Base-by-base conservation (phyloP, 352 stramenopile genomes). In the Phytophthora lateralis region DNA sequence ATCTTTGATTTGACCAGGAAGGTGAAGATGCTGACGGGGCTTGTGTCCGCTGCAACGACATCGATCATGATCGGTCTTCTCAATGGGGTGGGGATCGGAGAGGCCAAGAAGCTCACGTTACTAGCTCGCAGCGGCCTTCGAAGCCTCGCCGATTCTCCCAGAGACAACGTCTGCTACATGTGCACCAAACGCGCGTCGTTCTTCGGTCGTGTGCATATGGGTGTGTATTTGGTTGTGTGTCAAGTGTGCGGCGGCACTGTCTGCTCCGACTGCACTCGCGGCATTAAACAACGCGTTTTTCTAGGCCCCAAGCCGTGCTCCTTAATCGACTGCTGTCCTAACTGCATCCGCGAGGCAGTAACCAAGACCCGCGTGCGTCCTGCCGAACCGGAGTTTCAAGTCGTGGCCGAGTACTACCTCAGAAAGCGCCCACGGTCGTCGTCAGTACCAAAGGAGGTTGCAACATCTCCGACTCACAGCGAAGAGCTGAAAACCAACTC, bases 81-180 rank as follows among this genome's bases (percentile, higher is more conserved):
- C n/a, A 78, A 74, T 26, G 73, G 71, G 10, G 66, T 82, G 12
- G 61, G 63, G 6, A 76, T 70, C n/a, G 66, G 73, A 0, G 56
- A 77, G 43, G 71, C 76, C 51, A 85, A 85, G 64, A 85, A 82
- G 51, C 59, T 85, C 15, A 86, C 74, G 0, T 55, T 83, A 15
- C 15, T 86, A 27, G 58, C 60, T 15, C 58, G 63, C 27, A 55
- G 54, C 6, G 24, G 9, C 4, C 54, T 65, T 18, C 57, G 20
- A n/a, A 37, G 55, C n/a, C 52, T 55, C 15, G 52, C 38, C 3
- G 27, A 48, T 15, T 54, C 14, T 6, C 32, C 37, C 0, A 67
- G 56, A 18, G 60, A 62, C 21, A 58, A 51, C 0, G 21, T 55
- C 1, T 78, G 69, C 42, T 65, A 50, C 43, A 35, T 66, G 50